Evolutionary conservation across 208 protist genomes (phyloP).

Genomic region (Balamuthia mandrillaris): DNA sequence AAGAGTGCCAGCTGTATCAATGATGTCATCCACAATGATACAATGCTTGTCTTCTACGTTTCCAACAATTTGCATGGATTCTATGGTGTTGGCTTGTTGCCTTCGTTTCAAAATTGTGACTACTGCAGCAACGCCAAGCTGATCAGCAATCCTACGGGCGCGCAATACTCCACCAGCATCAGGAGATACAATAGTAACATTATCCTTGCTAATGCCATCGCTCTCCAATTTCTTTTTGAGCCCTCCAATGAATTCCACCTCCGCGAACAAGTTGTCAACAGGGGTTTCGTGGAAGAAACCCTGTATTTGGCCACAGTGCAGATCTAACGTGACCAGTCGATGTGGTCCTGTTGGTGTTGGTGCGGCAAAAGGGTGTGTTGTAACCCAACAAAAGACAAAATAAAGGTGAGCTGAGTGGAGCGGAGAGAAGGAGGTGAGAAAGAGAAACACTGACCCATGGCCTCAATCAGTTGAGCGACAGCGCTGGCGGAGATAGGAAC

Average conservation of each 20-base stretch:
- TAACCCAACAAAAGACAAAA: no score
- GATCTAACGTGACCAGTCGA: slow-evolving; percentile 52
- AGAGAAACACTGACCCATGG: background rate
- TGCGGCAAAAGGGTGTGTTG: background rate
- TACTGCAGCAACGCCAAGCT: slow-evolving; percentile 80
- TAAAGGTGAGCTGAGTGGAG: no score
- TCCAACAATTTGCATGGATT: slow-evolving; percentile 78
- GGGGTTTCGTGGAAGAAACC: slow-evolving; percentile 82
- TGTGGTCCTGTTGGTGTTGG: background rate
- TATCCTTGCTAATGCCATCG: no score
- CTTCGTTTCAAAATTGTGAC: slow-evolving; percentile 77
- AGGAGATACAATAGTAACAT: slow-evolving; percentile 86
- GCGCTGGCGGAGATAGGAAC: slow-evolving; percentile 88
- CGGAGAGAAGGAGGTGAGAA: no score
- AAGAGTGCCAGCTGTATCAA: slow-evolving; percentile 92
- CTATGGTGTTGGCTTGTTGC: background rate
- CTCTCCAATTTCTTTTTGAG: slow-evolving; percentile 49
- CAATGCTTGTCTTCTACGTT: slow-evolving; percentile 85
- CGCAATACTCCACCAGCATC: slow-evolving; percentile 90
- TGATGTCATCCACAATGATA: slow-evolving; percentile 94
- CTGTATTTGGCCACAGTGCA: slow-evolving; percentile 58
- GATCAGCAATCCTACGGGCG: slow-evolving; percentile 82
- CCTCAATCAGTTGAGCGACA: slow-evolving; percentile 59
- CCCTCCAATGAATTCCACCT: slow-evolving; percentile 79
- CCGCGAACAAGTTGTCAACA: slow-evolving; percentile 84